A percentile compares a stretch with the other conserved stretches of the same genome.
Conservation (phyloP, 2,329 filamentous ascomycete species). For the Allantophomopsis lycopodina region DNA sequence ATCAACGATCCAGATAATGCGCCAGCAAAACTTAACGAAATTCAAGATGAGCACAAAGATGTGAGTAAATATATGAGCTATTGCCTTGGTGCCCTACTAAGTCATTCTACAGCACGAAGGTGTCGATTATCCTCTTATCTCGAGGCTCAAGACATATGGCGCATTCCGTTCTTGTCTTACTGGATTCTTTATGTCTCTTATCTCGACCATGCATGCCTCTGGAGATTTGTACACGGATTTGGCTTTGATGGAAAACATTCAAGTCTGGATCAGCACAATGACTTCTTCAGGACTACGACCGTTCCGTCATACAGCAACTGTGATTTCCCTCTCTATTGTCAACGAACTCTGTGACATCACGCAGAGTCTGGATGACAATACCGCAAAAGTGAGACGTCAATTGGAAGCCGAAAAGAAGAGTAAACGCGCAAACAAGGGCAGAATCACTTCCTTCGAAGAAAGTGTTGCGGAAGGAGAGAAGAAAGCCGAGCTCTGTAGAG, state of each 20-base stretch:
- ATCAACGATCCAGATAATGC: conserved; percentile 84
- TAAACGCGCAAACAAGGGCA: conserved; percentile 62
- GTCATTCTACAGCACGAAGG: conserved; percentile 46
- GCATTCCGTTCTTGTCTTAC: conserved; percentile 68
- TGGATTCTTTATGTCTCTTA: conserved; percentile 65
- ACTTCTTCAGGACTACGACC: conserved; percentile 77
- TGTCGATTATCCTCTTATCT: conserved; percentile 83
- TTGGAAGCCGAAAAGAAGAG: conserved; percentile 65
- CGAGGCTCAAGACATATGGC: conserved; percentile 61
- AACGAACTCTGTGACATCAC: conserved; percentile 65
- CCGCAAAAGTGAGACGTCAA: conserved; percentile 66
- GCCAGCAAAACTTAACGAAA: conserved; percentile 60
- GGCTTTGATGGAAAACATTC: conserved; percentile 73
- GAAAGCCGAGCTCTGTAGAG: conserved; percentile 43
- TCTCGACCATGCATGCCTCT: conserved; percentile 70
- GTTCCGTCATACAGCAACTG: conserved; percentile 87
- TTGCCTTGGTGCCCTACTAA: conserved; percentile 1
- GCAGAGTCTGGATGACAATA: conserved; percentile 53
- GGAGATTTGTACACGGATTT: conserved; percentile 66
- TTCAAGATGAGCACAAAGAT: conserved; percentile 80
- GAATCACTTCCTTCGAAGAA: conserved; percentile 59
- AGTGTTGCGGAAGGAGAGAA: conserved; percentile 37
- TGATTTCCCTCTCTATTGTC: conserved; percentile 68
- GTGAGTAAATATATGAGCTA: conserved; percentile 29
- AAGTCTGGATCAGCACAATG: conserved; percentile 83